A percentile compares a stretch with the other conserved stretches of the same genome.
Evolutionary conservation across 108 stramenopile species (phyloP).

Genomic region (Aurantiochytrium sp.): DNA sequence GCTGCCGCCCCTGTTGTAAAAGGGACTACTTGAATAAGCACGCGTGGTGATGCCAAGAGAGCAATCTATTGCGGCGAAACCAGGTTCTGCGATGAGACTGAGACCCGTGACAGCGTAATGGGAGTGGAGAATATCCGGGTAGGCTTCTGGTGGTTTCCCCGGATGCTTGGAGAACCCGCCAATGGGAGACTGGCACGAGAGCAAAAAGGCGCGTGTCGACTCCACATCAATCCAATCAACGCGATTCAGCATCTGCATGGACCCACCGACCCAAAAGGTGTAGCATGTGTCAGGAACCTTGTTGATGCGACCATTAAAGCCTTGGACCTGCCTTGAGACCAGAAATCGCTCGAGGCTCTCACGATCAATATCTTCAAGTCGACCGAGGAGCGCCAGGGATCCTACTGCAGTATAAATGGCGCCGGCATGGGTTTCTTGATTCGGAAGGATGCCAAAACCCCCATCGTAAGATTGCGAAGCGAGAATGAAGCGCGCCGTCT

Average conservation of each 20-base stretch:
- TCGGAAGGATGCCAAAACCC: constrained; percentile 33
- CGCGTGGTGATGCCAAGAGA: background rate
- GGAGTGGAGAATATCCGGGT: constrained; percentile 42
- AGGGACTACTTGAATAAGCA: background rate
- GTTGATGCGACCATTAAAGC: constrained; percentile 43
- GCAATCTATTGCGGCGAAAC: background rate
- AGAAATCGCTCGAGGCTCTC: background rate
- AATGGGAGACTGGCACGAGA: constrained; percentile 26
- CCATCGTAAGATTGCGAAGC: constrained; percentile 37
- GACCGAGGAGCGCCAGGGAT: constrained; percentile 28
- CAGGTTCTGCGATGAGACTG: constrained; percentile 15
- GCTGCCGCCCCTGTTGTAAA: background rate
- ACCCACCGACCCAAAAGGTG: constrained; percentile 47
- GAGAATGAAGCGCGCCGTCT: background rate
- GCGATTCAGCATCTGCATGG: constrained; percentile 26
- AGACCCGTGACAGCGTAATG: constrained; percentile 41
- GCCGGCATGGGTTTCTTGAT: constrained; percentile 34
- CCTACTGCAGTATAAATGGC: constrained; percentile 41
- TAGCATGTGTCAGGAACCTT: constrained; percentile 43
- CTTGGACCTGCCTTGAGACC: background rate
- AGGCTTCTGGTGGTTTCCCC: background rate
- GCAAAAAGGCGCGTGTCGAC: constrained; percentile 24
- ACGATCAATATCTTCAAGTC: background rate
- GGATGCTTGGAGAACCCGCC: constrained; percentile 43
- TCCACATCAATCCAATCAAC: constrained; percentile 20